Base-by-base conservation (phyloP, 2,329 filamentous ascomycete species). In the Ophiostoma novo-ulmi region DNA sequence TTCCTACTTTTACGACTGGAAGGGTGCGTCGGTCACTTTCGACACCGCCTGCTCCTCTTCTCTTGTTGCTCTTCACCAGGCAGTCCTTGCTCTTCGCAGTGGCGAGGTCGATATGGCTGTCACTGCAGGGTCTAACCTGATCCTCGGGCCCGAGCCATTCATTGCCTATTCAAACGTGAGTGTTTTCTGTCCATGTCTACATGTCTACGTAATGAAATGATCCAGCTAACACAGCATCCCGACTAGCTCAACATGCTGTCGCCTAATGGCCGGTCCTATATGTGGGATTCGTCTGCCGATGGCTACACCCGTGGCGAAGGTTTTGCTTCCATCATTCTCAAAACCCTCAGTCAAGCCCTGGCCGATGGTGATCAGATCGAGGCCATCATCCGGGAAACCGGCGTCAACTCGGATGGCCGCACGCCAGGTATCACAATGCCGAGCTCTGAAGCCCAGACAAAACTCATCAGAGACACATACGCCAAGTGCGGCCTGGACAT, bases 261-360 rank as follows among this genome's bases (percentile, higher is more conserved):
- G 3, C n/a, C n/a, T 26, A 26, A 58, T 22, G 52, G 52, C 52
- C 52, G 52, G 4, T 58, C 52, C 10, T 22, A 58, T 6, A 58
- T 26, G n/a, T 58, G 22, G n/a, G 52, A 58, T 26, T 22, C 52
- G 8, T 5, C 8, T 58, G 52, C 52, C n/a, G 22, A 58, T 22
- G 52, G 52, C 52, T 58, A 58, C 52, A 26, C n/a, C 52, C 52
- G 52, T 26, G 52, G 52, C n/a, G 52, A 58, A 17, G 52, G 52
- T 14, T 22, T 22, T 11, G 52, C n/a, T 26, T 22, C 22, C 52
- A 14, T 58, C 10, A 26, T 58, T 11, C 8, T 58, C 8, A 22
- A 58, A 22, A 48, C 44, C 44, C 44, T 48, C 17, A 48, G 44
- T 5, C 44, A 48, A 20, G 44, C 44, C 44, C 44, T 48, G 7